Evolutionary conservation across 345 rosid genomes (phyloP), one percentile per base, ranked within the genome.

Genomic region (Populus nigra): DNA sequence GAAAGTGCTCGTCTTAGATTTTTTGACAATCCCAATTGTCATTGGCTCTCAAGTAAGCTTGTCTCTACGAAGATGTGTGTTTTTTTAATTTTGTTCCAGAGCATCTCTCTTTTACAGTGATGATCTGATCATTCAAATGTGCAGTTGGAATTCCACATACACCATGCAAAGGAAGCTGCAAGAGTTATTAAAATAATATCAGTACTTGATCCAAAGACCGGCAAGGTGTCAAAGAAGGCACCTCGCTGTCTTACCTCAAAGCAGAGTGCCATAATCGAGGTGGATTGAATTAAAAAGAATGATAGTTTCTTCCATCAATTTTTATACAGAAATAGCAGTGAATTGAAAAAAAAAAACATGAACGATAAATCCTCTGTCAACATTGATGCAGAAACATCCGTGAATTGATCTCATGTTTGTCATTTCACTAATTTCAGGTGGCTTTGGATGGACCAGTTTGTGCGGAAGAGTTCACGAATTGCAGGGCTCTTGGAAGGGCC

Each of bases 91-190:
- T 9, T 65, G 9, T 18, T 22, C 66, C 18, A 36, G 33, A 13
- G 12, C 8, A 13, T 55, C 8, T 62, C 7, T 27, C 69, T 25
- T 45, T 53, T 18, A 8, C 35, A 69, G 22, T 7, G 20, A 31
- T 73, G 35, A 57, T 68, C 75, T 78, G 76, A 82, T 79, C 25
- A 31, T 74, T 66, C 47, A 33, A 62, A 71, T 79, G 22, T 65
- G 80, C 87, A 94, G 99, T 76, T 96, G 92, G 99, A 96, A 82
- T 89, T 94, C 80, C 97, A 96, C 72, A 80, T 90, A 77, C 96
- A 92, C 79, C 99, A 94, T 33, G 91, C 90, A 25, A 92, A 92
- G 83, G 97, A 89, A 82, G 98, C 92, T 68, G 97, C 95, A 61
- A 88, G 86, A 79, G 88, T 96, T 33, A 83, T 73, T 73, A 92